Evolutionary conservation across 805 yeast genomes (phyloP).

Genomic region (Metschnikowia amazonensis): DNA sequence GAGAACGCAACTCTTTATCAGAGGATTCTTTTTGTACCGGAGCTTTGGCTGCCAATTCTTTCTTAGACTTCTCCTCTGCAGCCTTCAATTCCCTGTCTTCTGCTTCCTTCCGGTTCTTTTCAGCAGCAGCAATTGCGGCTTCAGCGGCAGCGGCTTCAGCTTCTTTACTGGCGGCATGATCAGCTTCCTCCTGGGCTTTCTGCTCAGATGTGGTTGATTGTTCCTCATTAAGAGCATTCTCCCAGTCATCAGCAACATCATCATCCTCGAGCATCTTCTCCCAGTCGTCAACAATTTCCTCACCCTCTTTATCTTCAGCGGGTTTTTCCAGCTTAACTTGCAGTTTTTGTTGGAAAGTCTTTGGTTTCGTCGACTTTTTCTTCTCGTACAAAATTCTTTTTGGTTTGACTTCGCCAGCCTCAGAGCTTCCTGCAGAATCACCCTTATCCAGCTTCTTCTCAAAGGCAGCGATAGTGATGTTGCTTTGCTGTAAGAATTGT

Average conservation of each 20-base stretch:
- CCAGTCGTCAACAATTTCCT: conserved; percentile 23
- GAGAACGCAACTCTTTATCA: conserved; percentile 80
- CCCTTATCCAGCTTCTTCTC: conserved; percentile 22
- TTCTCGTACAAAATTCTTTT: conserved; percentile 69
- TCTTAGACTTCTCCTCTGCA: conserved; percentile 27
- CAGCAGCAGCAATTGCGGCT: conserved; percentile 15
- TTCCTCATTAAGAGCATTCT: conserved; percentile 27
- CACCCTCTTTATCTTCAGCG: conserved; percentile 22
- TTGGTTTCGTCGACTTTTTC: conserved; percentile 56
- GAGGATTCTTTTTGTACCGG: conserved; percentile 16
- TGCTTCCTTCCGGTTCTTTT: conserved; percentile 8
- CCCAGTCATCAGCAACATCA: conserved; percentile 55
- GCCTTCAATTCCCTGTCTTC: conserved; percentile 18
- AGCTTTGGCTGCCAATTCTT: conserved; percentile 21
- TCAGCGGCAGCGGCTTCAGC: conserved; percentile 12
- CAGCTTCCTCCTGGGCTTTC: conserved; percentile 20
- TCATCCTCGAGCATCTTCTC: conserved; percentile 30
- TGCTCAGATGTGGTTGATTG: conserved; percentile 8
- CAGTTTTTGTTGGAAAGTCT: conserved; percentile 33
- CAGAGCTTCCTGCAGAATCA: conserved; percentile 19
- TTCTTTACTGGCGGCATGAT: conserved; percentile 5
- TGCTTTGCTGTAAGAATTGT: conserved; percentile 70
- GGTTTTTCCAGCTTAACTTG: conserved; percentile 4
- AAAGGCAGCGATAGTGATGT: conserved; percentile 73
- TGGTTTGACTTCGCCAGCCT: conserved; percentile 38